phyloP scores from a whole-genome alignment of 2,329 filamentous ascomycete species.

The Exophiala calicioides region DNA sequence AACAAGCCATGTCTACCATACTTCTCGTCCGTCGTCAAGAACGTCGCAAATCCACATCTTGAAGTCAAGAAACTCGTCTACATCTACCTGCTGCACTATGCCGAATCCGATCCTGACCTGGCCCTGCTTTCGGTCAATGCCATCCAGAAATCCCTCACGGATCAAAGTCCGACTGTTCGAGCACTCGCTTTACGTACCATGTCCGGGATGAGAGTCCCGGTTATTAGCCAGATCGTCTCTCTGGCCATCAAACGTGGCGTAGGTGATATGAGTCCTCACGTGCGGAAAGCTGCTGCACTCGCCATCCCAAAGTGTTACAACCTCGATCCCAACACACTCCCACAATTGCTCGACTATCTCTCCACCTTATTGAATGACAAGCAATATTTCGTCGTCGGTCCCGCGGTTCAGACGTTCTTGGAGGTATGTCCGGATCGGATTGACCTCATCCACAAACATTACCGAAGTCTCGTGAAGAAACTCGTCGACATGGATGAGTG shows the following conservation, averaged over 20 bases:
- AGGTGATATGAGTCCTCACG: slow-evolving; percentile 91
- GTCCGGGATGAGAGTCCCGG: slow-evolving; percentile 94
- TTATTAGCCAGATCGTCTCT: slow-evolving; percentile 96
- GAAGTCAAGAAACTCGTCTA: slow-evolving; percentile 98
- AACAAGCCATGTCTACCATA: slow-evolving; percentile 84
- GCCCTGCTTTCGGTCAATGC: slow-evolving; percentile 97
- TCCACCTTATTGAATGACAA: slow-evolving; percentile 78
- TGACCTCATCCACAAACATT: slow-evolving; percentile 88
- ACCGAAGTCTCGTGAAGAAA: slow-evolving; percentile 80
- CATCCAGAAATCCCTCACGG: slow-evolving; percentile 95
- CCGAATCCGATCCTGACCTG: slow-evolving; percentile 92
- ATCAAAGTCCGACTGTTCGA: slow-evolving; percentile 84
- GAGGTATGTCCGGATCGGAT: slow-evolving; percentile 85
- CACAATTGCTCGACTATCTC: slow-evolving; percentile 82
- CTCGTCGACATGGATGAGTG: slow-evolving; percentile 99
- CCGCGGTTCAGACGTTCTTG: slow-evolving; percentile 84
- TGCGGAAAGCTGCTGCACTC: slow-evolving; percentile 87
- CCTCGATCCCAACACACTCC: slow-evolving; percentile 80
- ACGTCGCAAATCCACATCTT: slow-evolving; percentile 88
- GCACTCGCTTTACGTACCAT: slow-evolving; percentile 93
- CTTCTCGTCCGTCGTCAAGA: slow-evolving; percentile 98
- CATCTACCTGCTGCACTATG: slow-evolving; percentile 95
- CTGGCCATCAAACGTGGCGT: slow-evolving; percentile 92
- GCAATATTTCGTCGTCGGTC: slow-evolving; percentile 95
- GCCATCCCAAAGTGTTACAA: slow-evolving; percentile 95